These are phyloP conservation scores for Samsoniella hepiali DNA, from an alignment of 2,329 filamentous ascomycete species.

Conservation along the genomic window DNA sequence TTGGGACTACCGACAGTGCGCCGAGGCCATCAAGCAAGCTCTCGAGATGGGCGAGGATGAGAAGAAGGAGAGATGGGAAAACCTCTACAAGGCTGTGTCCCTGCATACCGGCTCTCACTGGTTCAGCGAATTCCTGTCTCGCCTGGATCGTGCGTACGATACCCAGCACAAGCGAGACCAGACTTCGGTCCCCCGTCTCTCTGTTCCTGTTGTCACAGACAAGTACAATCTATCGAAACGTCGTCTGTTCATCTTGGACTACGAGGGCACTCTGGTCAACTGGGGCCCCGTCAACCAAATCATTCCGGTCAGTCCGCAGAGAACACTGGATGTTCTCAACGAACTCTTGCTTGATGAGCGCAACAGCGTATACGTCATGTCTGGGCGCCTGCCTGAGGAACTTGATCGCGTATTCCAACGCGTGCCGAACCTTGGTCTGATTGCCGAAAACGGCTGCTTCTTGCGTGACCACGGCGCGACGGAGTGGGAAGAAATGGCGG, in stretches of 20 bases:
- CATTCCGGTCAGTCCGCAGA: slow-evolving; percentile 78
- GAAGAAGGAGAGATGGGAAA: slow-evolving; percentile 70
- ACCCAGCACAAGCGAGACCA: slow-evolving; percentile 84
- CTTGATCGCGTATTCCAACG: slow-evolving; percentile 82
- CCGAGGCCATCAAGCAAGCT: slow-evolving; percentile 78
- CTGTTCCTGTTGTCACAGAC: slow-evolving; percentile 59
- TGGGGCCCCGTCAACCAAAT: slow-evolving; percentile 83
- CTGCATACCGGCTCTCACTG: slow-evolving; percentile 82
- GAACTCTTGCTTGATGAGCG: slow-evolving; percentile 75
- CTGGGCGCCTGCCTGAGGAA: slow-evolving; percentile 79
- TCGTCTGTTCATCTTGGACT: slow-evolving; percentile 86
- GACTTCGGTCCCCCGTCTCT: slow-evolving; percentile 81
- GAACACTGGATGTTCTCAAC: slow-evolving; percentile 77
- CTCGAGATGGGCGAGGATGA: slow-evolving; percentile 77
- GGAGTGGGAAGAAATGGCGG: slow-evolving; percentile 75
- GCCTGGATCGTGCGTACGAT: slow-evolving; percentile 72
- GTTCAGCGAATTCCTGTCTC: slow-evolving; percentile 71
- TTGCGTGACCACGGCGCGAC: slow-evolving; percentile 66
- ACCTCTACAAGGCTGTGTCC: slow-evolving; percentile 69
- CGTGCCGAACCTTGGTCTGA: slow-evolving; percentile 79
- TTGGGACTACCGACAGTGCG: slow-evolving; percentile 89
- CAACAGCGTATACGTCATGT: slow-evolving; percentile 94
- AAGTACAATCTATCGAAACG: slow-evolving; percentile 64
- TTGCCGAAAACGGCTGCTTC: slow-evolving; percentile 94
- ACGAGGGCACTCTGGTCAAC: slow-evolving; percentile 86